Conservation (phyloP, 169 alveolate species). For the Theileria annulata region DNA sequence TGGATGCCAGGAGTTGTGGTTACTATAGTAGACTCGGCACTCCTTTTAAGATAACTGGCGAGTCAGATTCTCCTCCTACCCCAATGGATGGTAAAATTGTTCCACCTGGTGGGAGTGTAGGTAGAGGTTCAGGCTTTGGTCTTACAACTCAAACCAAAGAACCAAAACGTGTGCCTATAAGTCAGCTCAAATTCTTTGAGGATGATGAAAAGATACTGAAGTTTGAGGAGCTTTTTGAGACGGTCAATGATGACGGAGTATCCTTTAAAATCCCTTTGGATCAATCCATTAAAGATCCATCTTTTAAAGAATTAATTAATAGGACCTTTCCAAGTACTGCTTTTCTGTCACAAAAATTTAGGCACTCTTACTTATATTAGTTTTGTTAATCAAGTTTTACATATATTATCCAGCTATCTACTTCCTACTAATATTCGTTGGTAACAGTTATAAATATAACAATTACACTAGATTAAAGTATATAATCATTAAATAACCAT, state of each 20-base stretch:
- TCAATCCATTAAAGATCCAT: not conserved
- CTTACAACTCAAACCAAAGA: constrained; percentile 43
- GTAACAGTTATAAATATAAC: not conserved
- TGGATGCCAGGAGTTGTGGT: constrained; percentile 65
- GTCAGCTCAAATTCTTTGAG: constrained; percentile 27
- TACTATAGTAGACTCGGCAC: constrained; percentile 49
- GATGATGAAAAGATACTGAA: constrained; percentile 15
- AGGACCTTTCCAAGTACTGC: not conserved
- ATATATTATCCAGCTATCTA: too few relatives aligned
- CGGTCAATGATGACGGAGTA: not conserved
- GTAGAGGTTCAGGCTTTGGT: constrained; percentile 61
- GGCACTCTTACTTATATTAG: too few relatives aligned
- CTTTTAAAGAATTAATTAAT: not conserved
- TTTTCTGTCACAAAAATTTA: not conserved
- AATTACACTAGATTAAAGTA: not conserved
- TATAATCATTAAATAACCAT: not conserved
- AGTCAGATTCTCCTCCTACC: constrained; percentile 40
- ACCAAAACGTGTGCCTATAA: constrained; percentile 36
- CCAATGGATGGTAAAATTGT: constrained; percentile 55
- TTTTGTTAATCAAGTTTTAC: too few relatives aligned
- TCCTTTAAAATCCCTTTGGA: constrained; percentile 11
- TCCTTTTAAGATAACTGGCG: constrained; percentile 56
- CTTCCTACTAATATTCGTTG: not conserved
- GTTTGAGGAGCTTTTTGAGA: not conserved
- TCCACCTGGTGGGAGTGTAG: constrained; percentile 68